Conservation (phyloP, 129 eudicot genomes). For the Centella asiatica region DNA sequence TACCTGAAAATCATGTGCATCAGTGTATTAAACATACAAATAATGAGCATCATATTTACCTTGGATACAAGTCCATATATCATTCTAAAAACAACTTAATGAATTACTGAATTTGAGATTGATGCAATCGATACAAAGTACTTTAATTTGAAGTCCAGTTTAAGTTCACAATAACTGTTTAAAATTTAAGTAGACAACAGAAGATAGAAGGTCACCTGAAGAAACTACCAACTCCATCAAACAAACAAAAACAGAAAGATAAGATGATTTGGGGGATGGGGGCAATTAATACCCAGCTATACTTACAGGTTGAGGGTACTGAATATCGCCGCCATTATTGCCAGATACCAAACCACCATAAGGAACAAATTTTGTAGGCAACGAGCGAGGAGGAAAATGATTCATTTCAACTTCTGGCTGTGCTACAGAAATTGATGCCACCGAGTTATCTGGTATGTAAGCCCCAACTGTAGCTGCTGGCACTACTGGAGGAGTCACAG, state of each 20-base stretch:
- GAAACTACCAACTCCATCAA: neutral
- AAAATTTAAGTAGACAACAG: too few species aligned
- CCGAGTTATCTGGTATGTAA: slow-evolving; percentile 37
- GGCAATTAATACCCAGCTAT: neutral
- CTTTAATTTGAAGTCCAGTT: too few species aligned
- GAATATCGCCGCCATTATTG: slow-evolving; percentile 45
- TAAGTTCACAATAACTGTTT: too few species aligned
- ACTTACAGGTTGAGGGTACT: slow-evolving; percentile 64
- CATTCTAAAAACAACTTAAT: neutral
- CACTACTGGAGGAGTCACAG: slow-evolving; percentile 42
- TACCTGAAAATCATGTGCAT: neutral
- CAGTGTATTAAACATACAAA: neutral
- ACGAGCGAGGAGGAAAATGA: slow-evolving; percentile 36
- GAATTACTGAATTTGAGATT: neutral
- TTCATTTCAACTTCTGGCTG: slow-evolving; percentile 53
- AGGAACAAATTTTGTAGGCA: slow-evolving; percentile 51
- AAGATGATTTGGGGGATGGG: neutral
- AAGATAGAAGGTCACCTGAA: too few species aligned
- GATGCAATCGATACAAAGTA: neutral
- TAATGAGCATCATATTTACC: neutral
- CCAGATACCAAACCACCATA: slow-evolving; percentile 27
- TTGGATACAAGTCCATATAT: neutral
- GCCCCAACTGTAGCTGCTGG: slow-evolving; percentile 35
- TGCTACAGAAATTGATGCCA: slow-evolving; percentile 28
- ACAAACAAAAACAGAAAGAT: neutral